phyloP scores from a whole-genome alignment of 1,139 yeast genomes.

The Debaryomyces subglobosus region DNA sequence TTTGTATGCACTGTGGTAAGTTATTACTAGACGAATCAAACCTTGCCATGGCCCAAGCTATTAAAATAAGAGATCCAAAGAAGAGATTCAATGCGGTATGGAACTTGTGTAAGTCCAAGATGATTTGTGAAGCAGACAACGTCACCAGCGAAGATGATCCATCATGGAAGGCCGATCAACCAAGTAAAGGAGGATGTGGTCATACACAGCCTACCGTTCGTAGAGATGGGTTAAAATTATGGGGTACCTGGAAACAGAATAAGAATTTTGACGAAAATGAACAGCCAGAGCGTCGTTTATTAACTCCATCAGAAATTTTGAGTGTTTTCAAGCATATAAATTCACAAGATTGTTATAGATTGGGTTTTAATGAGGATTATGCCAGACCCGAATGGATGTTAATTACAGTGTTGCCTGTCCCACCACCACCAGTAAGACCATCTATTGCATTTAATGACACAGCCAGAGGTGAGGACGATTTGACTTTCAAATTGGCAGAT shows the following conservation, averaged over 20 bases:
- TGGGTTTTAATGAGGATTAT: conserved; percentile 94
- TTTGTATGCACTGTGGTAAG: conserved; percentile 99
- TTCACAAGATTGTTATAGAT: conserved; percentile 73
- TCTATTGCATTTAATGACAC: conserved; percentile 97
- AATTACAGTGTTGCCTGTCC: conserved; percentile 96
- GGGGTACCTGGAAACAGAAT: conserved; percentile 97
- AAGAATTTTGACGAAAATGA: conserved; percentile 78
- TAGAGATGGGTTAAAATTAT: conserved; percentile 90
- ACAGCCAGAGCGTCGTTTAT: conserved; percentile 88
- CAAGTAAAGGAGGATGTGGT: conserved; percentile 96
- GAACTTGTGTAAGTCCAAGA: conserved; percentile 86
- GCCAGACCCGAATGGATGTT: conserved; percentile 99
- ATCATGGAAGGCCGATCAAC: conserved; percentile 33
- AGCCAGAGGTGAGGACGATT: conserved; percentile 99
- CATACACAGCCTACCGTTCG: conserved; percentile 95
- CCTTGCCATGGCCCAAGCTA: conserved; percentile 86
- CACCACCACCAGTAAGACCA: conserved; percentile 99
- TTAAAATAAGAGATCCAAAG: conserved; percentile 89
- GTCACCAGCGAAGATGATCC: conserved; percentile 61
- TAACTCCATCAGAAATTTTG: conserved; percentile 86
- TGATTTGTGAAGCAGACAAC: conserved; percentile 91
- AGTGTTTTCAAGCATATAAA: conserved; percentile 92
- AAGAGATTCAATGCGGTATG: conserved; percentile 96
- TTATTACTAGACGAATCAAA: conserved; percentile 83
- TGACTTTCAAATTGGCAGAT: conserved; percentile 96